Conservation (phyloP, 2,329 filamentous ascomycete genomes). For the Coniochaeta sp. region DNA sequence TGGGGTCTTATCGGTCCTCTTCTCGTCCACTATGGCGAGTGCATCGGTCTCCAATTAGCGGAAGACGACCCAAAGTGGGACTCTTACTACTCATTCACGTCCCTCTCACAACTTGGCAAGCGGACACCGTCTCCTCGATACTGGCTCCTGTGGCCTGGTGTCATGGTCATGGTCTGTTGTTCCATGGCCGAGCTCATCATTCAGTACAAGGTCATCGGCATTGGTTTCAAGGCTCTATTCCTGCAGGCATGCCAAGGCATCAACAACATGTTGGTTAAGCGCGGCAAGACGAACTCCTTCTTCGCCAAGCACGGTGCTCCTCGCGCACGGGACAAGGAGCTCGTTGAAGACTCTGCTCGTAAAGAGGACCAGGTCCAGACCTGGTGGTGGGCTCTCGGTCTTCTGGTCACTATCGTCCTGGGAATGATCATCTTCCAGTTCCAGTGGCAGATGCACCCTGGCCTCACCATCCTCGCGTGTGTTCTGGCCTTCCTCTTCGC, state of each 20-base stretch:
- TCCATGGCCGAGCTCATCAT: slow-evolving; percentile 31
- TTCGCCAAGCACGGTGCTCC: slow-evolving; percentile 32
- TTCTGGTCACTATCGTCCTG: slow-evolving; percentile 39
- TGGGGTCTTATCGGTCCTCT: slow-evolving; percentile 50
- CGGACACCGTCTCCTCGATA: slow-evolving; percentile 28
- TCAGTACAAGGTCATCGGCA: slow-evolving; percentile 30
- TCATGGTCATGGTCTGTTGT: slow-evolving; percentile 32
- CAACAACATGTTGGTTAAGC: slow-evolving; percentile 27
- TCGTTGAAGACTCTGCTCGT: slow-evolving; percentile 41
- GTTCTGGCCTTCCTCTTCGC: slow-evolving; percentile 54
- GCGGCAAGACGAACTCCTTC: slow-evolving; percentile 33
- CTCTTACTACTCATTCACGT: slow-evolving; percentile 27
- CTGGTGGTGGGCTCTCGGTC: slow-evolving; percentile 44
- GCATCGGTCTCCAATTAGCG: slow-evolving; percentile 27
- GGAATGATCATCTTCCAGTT: slow-evolving; percentile 43
- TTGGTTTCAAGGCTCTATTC: slow-evolving; percentile 37
- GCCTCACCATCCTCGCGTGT: slow-evolving; percentile 47
- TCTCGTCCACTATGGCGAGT: slow-evolving; percentile 44
- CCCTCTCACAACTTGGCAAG: slow-evolving; percentile 23
- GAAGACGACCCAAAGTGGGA: slow-evolving; percentile 32
- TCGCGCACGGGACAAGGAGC: slow-evolving; percentile 16
- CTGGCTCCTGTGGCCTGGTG: slow-evolving; percentile 34
- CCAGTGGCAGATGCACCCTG: slow-evolving; percentile 49
- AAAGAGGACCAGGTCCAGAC: slow-evolving; percentile 38
- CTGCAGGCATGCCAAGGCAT: slow-evolving; percentile 34